A percentile compares a stretch with the other conserved stretches of the same genome.
phyloP scores from a whole-genome alignment of 2,329 filamentous ascomycete species.

The Neofusicoccum sp. region DNA sequence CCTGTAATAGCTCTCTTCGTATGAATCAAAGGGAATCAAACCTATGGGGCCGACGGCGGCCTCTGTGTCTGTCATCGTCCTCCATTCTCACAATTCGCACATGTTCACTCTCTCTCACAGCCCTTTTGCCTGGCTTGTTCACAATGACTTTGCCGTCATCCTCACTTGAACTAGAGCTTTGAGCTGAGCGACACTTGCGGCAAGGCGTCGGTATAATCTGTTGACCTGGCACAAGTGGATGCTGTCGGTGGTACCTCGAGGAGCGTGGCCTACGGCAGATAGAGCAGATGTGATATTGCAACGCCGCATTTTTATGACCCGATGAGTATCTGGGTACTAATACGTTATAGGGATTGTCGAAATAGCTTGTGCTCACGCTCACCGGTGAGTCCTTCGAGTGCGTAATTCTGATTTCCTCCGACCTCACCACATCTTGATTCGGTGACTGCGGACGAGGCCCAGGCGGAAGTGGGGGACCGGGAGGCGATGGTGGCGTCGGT shows the following conservation, averaged over 20 bases:
- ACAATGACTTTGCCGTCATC: slow-evolving; percentile 13
- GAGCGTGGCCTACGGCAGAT: slow-evolving; percentile 35
- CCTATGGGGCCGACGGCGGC: slow-evolving; percentile 29
- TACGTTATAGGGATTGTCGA: slow-evolving; percentile 16
- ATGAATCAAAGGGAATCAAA: neutral
- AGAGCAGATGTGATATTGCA: slow-evolving; percentile 34
- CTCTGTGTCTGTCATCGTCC: slow-evolving; percentile 24
- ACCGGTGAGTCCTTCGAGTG: neutral
- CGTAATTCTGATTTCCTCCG: slow-evolving; percentile 18
- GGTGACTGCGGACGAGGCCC: neutral
- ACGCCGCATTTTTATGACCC: neutral
- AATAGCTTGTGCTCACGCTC: neutral
- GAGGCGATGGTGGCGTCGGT: neutral
- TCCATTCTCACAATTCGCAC: slow-evolving; percentile 21
- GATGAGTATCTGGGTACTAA: slow-evolving; percentile 21
- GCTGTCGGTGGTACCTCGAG: slow-evolving; percentile 32
- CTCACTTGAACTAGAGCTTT: slow-evolving; percentile 26
- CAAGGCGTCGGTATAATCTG: slow-evolving; percentile 28
- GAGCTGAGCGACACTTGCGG: slow-evolving; percentile 27
- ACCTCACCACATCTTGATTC: slow-evolving; percentile 6
- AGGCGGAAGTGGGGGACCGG: neutral
- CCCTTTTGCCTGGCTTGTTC: slow-evolving; percentile 6
- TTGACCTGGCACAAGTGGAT: slow-evolving; percentile 36
- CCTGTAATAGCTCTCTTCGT: neutral
- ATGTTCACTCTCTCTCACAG: slow-evolving; percentile 19